Evolutionary conservation across 345 rosid genomes (phyloP).

Genomic region (Alliaria petiolata): DNA sequence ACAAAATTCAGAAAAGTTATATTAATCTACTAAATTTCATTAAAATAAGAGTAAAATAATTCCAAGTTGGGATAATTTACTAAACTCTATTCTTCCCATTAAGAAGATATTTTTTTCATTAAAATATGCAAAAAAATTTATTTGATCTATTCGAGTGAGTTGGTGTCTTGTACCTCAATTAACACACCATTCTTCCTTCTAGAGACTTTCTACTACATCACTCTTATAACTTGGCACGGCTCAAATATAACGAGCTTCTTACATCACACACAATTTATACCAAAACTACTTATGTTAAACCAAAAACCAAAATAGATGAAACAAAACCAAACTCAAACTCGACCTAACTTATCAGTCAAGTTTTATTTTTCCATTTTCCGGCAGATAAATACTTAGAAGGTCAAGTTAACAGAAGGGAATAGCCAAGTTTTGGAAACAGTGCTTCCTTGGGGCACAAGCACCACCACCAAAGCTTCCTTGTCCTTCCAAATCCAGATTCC

Average conservation of each 20-base stretch:
- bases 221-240: background rate
- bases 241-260: background rate
- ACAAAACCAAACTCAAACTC: slow-evolving; percentile 25
- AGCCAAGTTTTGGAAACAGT: slow-evolving; percentile 39
- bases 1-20: background rate
- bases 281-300: slow-evolving; percentile 1
- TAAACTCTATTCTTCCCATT: background rate
- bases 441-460: slow-evolving; percentile 40
- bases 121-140: background rate
- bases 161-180: background rate
- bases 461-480: slow-evolving; percentile 39
- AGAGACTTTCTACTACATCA: slow-evolving; percentile 7
- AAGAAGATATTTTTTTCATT: background rate
- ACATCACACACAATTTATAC: slow-evolving; percentile 15
- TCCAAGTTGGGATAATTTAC: slow-evolving; percentile 4
- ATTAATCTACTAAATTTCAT: background rate
- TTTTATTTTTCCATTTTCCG: background rate
- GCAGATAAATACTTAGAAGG: background rate
- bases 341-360: slow-evolving; percentile 27
- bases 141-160: background rate
- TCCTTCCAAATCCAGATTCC: slow-evolving; percentile 63
- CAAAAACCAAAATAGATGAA: background rate
- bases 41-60: too few relatives aligned
- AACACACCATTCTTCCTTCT: background rate
- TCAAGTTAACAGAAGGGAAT: slow-evolving; percentile 45